Evolutionary conservation across 2,329 filamentous ascomycete genomes (phyloP).

Genomic region (Colletotrichum sp.): DNA sequence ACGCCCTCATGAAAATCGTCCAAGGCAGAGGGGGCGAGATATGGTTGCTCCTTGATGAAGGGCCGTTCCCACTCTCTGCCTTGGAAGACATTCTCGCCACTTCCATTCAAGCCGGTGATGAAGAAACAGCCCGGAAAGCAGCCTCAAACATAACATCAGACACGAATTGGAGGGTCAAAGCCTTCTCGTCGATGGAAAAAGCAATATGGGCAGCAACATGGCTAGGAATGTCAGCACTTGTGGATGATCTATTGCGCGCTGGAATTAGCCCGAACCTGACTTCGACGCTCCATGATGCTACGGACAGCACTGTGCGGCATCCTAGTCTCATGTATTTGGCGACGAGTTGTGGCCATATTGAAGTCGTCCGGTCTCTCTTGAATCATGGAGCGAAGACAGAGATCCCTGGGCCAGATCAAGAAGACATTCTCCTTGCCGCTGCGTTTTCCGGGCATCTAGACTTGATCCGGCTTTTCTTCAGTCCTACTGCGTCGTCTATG

Average conservation of each 20-base stretch:
- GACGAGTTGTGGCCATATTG: background rate
- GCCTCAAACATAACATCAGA: rapidly evolving
- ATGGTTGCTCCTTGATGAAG: background rate
- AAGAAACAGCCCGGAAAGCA: background rate
- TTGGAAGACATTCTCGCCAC: background rate
- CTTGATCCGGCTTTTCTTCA: background rate
- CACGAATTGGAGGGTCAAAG: rapidly evolving
- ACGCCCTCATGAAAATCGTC: background rate
- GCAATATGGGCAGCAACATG: background rate
- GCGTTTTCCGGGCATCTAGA: background rate
- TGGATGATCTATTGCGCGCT: background rate
- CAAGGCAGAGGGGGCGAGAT: background rate
- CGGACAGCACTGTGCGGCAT: background rate
- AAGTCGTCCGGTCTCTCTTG: background rate
- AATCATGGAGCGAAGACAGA: background rate
- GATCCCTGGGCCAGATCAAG: rapidly evolving
- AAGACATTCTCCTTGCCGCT: background rate
- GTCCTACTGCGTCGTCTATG: rapidly evolving
- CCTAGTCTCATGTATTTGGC: background rate
- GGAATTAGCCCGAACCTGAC: background rate
- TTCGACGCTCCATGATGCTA: background rate
- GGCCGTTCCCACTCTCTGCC: background rate
- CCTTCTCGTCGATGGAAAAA: background rate
- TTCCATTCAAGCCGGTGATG: background rate
- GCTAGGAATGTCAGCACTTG: background rate